Evolutionary conservation across 2,329 filamentous ascomycete genomes (phyloP).

Genomic region (Harringtonia lauricola): DNA sequence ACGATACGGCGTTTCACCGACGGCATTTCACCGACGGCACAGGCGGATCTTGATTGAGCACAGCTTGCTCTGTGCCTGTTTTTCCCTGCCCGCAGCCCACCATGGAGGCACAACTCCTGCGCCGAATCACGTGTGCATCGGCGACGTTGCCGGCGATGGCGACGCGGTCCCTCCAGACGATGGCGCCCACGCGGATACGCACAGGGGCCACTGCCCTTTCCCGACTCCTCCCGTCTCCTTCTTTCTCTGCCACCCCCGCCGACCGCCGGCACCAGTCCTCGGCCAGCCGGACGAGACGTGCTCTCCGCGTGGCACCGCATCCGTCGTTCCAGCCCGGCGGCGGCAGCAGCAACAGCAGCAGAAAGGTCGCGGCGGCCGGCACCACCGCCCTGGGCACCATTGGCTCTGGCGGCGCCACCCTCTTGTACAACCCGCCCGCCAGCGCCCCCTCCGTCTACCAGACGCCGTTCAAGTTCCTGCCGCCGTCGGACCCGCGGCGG

Average conservation of each 20-base stretch:
- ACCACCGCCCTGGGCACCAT: slow-evolving; percentile 18
- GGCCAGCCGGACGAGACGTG: slow-evolving; percentile 40
- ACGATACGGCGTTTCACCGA: no score
- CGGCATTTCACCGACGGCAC: no score
- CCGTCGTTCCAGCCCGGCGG: slow-evolving; percentile 37
- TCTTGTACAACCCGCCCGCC: slow-evolving; percentile 38
- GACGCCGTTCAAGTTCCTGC: slow-evolving; percentile 58
- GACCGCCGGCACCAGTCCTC: slow-evolving; percentile 35
- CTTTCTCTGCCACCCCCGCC: not conserved
- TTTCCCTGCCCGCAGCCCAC: no score
- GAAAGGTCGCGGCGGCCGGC: slow-evolving; percentile 16
- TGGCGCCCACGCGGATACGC: not conserved
- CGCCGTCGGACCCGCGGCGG: slow-evolving; percentile 42
- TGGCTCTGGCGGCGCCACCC: slow-evolving; percentile 25
- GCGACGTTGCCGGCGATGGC: not conserved
- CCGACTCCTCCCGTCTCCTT: not conserved
- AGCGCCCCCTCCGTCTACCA: slow-evolving; percentile 42
- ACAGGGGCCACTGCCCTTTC: not conserved
- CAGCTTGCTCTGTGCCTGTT: no score
- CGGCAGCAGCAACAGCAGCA: not conserved
- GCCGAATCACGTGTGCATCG: no score
- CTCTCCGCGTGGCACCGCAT: slow-evolving; percentile 50
- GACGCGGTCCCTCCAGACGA: no score
- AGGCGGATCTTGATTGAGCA: no score
- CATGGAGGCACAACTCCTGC: no score